Percentiles rank a stretch among this genome's conserved stretches.
Conservation (phyloP, 2,329 filamentous ascomycete genomes). For the Calonectria henricotiae region DNA sequence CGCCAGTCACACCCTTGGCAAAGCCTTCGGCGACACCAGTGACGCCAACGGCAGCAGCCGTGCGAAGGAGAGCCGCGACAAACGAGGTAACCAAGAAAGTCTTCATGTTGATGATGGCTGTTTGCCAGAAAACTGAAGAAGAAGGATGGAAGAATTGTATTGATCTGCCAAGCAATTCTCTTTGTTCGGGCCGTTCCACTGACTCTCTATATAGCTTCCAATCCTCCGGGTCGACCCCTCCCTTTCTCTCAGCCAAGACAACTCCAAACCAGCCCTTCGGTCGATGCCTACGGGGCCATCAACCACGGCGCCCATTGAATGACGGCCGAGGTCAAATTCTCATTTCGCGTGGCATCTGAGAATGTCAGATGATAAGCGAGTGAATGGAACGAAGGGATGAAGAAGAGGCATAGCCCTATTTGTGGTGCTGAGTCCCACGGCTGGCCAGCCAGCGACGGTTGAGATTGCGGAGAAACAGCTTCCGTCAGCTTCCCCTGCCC, state of each 20-base stretch:
- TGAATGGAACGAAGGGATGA: slow-evolving; percentile 5
- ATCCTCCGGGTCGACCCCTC: not conserved
- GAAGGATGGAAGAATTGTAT: not conserved
- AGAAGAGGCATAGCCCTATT: not conserved
- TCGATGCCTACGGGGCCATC: no score
- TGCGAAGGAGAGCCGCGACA: slow-evolving; percentile 14
- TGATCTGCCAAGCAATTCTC: not conserved
- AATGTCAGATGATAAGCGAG: slow-evolving; percentile 19
- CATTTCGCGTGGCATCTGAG: not conserved
- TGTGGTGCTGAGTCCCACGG: not conserved
- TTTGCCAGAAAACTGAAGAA: not conserved
- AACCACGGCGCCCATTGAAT: no score
- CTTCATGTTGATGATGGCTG: slow-evolving; percentile 1
- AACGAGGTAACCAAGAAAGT: slow-evolving; percentile 7
- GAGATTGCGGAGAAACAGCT: slow-evolving; percentile 16
- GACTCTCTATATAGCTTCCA: slow-evolving; percentile 10
- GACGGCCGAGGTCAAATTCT: slow-evolving; percentile 2
- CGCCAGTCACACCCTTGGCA: slow-evolving; percentile 72
- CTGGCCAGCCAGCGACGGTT: not conserved
- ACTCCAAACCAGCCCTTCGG: not conserved
- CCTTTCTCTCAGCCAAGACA: not conserved
- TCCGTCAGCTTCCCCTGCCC: not conserved
- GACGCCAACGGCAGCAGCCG: slow-evolving; percentile 44
- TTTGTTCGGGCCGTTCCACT: not conserved
- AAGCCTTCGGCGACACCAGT: slow-evolving; percentile 60